These are phyloP conservation scores for Alternaria viburni DNA, from an alignment of 2,329 filamentous ascomycete species.

Conservation along the genomic window DNA sequence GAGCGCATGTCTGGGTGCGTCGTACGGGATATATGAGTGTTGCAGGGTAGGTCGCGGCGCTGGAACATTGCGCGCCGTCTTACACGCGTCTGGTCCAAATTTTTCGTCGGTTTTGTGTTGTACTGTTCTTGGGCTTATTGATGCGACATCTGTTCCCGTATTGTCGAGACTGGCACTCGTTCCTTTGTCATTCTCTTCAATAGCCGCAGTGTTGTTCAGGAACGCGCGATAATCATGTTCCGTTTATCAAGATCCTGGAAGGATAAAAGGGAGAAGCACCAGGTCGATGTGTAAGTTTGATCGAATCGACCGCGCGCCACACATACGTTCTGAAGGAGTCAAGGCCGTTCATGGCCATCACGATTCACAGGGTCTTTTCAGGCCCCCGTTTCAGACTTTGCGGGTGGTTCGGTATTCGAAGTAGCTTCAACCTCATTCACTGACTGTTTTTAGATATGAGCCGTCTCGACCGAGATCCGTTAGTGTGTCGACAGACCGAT, in stretches of 20 bases:
- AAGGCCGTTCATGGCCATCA: neutral
- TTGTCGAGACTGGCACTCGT: neutral
- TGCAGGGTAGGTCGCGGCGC: conserved; percentile 9
- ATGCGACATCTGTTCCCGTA: neutral
- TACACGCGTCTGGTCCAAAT: neutral
- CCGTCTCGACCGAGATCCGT: conserved; percentile 10
- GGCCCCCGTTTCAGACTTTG: neutral
- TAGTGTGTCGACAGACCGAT: neutral
- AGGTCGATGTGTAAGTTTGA: conserved; percentile 8
- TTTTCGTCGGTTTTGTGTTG: neutral
- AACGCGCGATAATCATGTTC: conserved; percentile 4
- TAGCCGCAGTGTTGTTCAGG: neutral
- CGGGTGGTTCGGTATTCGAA: neutral
- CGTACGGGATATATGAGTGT: conserved; percentile 13
- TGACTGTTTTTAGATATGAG: conserved; percentile 13
- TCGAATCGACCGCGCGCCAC: neutral
- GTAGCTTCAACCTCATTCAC: neutral
- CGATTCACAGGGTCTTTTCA: neutral
- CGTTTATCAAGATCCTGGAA: conserved; percentile 7
- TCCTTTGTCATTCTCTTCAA: neutral
- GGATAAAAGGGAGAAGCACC: neutral
- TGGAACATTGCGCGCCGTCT: conserved; percentile 1
- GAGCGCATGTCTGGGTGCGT: neutral
- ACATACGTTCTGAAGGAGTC: neutral
- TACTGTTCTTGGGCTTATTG: neutral